A percentile compares a stretch with the other conserved stretches of the same genome.
These are phyloP conservation scores for Metarhizium guizhouense DNA, from an alignment of 2,329 filamentous ascomycete species.

Conservation along the genomic window DNA sequence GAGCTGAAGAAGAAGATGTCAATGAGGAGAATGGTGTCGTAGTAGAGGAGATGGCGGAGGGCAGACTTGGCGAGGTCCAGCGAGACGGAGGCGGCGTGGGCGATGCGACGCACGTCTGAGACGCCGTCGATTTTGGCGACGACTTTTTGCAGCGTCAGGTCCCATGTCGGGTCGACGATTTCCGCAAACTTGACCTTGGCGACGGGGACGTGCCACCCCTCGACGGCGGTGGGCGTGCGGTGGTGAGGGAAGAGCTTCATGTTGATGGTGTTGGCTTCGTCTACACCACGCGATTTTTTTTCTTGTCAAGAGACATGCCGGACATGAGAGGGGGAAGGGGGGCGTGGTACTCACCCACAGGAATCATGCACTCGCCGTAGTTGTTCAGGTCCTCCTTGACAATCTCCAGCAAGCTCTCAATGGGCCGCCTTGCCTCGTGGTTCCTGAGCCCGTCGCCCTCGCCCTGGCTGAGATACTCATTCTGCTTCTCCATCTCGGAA, in stretches of 20 bases:
- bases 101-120: conserved; percentile 79
- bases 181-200: conserved; percentile 56
- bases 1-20: conserved; percentile 93
- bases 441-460: conserved; percentile 29
- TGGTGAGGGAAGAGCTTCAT: conserved; percentile 91
- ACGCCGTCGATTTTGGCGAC: conserved; percentile 85
- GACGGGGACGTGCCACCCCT: conserved; percentile 86
- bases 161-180: conserved; percentile 60
- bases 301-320: neutral
- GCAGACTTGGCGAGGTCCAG: conserved; percentile 79
- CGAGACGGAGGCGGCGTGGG: conserved; percentile 76
- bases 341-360: conserved; percentile 57
- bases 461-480: conserved; percentile 66
- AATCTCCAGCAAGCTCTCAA: conserved; percentile 77
- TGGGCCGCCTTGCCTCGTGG: conserved; percentile 48
- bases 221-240: conserved; percentile 65
- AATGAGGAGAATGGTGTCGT: conserved; percentile 80
- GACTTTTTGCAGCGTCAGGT: conserved; percentile 69
- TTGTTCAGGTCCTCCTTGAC: conserved; percentile 85
- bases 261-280: conserved; percentile 90
- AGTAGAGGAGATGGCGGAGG: conserved; percentile 83
- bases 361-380: conserved; percentile 97
- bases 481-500: conserved; percentile 85
- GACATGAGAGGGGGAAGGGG: neutral
- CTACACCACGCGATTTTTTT: conserved; percentile 30